A percentile compares a stretch with the other conserved stretches of the same genome.
Evolutionary conservation across 164 flowering plant genomes (phyloP).

Genomic region (Vitis riparia): DNA sequence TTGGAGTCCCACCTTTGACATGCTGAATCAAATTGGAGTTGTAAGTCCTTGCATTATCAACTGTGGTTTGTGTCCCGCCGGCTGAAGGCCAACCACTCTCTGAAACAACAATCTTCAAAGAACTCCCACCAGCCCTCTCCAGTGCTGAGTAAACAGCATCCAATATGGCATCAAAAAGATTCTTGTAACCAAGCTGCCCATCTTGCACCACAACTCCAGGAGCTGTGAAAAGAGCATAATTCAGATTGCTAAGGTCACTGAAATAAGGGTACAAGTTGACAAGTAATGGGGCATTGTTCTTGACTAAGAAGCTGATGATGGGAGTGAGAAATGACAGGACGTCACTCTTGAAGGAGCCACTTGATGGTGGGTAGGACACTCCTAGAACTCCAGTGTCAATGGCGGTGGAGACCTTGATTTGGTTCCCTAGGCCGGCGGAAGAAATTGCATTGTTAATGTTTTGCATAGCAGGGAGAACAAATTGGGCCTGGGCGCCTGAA

Average conservation of each 20-base stretch:
- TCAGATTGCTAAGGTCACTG: conserved; percentile 16
- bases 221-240: conserved; percentile 23
- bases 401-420: conserved; percentile 30
- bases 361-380: conserved; percentile 26
- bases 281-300: conserved; percentile 17
- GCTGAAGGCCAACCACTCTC: conserved; percentile 29
- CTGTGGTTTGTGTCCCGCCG: conserved; percentile 11
- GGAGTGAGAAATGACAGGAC: conserved; percentile 3
- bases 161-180: conserved; percentile 30
- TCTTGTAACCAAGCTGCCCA: conserved; percentile 8
- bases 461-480: conserved; percentile 33
- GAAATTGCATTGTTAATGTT: conserved; percentile 20
- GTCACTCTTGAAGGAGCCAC: not conserved
- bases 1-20: conserved; percentile 28
- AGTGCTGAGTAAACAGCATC: conserved; percentile 25
- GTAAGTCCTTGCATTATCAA: conserved; percentile 24
- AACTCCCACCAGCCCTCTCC: conserved; percentile 20
- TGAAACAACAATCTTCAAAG: conserved; percentile 24
- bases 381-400: conserved; percentile 7
- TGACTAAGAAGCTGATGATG: conserved; percentile 15
- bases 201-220: conserved; percentile 5
- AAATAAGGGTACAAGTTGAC: conserved; percentile 27
- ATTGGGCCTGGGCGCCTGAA: conserved; percentile 2
- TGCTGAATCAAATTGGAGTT: conserved; percentile 21
- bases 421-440: conserved; percentile 9